phyloP scores from a whole-genome alignment of 805 yeast species.

The Schizosaccharomyces octosporus region DNA sequence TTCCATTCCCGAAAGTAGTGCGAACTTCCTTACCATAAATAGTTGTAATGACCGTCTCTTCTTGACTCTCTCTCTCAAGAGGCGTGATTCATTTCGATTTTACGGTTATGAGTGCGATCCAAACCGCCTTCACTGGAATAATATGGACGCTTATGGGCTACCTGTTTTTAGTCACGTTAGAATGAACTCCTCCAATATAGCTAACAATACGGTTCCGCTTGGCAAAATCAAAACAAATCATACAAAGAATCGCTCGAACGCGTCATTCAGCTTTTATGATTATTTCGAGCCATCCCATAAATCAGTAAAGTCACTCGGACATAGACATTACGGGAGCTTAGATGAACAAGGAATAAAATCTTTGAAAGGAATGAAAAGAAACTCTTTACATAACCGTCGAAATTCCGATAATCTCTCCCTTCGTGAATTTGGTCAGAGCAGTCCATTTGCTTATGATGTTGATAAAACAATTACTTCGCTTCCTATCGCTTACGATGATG shows the following conservation, averaged over 20 bases:
- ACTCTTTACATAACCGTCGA: background rate
- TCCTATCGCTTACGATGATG: background rate
- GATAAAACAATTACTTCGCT: background rate
- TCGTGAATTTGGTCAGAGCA: background rate
- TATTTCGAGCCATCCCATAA: background rate
- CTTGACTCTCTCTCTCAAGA: too few relatives aligned
- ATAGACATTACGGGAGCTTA: background rate
- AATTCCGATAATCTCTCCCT: background rate
- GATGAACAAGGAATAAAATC: background rate
- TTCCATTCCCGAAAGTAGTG: background rate
- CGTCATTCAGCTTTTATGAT: background rate
- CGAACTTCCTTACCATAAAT: too few relatives aligned
- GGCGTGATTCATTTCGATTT: background rate
- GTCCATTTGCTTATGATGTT: background rate
- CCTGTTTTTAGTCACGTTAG: background rate
- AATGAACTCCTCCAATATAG: background rate
- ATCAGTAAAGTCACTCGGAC: background rate
- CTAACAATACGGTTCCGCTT: background rate
- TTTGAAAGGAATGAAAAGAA: background rate
- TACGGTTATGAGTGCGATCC: background rate
- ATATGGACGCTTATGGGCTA: background rate
- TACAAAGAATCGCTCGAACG: background rate
- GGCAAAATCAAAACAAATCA: background rate
- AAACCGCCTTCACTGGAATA: background rate
- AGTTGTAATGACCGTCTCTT: too few relatives aligned